Evolutionary conservation across 768 basidiomycete genomes (phyloP), one percentile per base, ranked within the genome.

Genomic region (Roridomyces roridus): DNA sequence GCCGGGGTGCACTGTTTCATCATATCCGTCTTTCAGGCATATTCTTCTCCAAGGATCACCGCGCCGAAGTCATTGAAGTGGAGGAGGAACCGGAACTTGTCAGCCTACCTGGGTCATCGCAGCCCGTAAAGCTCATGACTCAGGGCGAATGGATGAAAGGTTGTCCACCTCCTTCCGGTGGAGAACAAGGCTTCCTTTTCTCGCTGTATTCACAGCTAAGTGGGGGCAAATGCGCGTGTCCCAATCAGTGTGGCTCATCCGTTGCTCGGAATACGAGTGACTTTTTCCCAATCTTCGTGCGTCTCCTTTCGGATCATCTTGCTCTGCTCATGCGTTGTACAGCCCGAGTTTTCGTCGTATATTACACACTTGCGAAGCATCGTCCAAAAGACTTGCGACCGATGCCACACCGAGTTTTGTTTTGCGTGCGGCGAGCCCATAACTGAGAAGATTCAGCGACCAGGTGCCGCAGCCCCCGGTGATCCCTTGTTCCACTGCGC

Each of bases 141-240:
- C 91, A 92, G 71, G 92, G 92, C 24, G 88, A 95, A 68, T 97
- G 94, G 94, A 97, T 97, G 95, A 92, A 91, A 69, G 95, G 95
- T 18, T 97, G 95, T 72, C 94, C 95, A 0, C 61, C 61, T 6
- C 61, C 61, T 21, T 94, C 96, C 70, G 92, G 91, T 47, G 87
- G 88, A 66, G 94, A 97, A 70, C 94, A 97, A 68, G 85, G 85
- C 55, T 91, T 90, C 74, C 77, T 97, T 47, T 97, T 97, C 74
- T 83, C 86, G 60, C 81, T 94, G 26, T 96, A 94, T 70, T 83
- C 86, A 43, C 82, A 89, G 61, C 79, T 96, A 47, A 82, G 80
- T 63, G 81, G 82, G 47, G 85, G 85, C 2, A 68, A 75, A 52
- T 87, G 88, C 65, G 69, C 73, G 5, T 97, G 94, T 72, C 89